Percentiles rank a stretch among this genome's conserved stretches.
phyloP scores from a whole-genome alignment of 768 basidiomycete species.

The Galerina sulciceps region DNA sequence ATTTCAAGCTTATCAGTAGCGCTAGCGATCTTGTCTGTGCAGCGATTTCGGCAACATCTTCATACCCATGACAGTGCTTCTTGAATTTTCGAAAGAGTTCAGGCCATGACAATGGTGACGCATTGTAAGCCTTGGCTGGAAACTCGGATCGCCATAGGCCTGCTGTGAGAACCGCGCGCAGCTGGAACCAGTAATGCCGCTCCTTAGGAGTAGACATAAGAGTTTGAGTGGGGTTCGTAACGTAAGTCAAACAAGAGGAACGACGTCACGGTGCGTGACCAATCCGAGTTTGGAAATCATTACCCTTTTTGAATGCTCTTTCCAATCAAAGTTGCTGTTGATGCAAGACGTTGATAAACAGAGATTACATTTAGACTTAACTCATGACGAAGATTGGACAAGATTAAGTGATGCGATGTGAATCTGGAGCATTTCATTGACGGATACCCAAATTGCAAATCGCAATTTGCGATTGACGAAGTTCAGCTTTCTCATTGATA shows the following conservation, averaged over 20 bases:
- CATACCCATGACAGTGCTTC: conserved; percentile 73
- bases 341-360: too few species aligned
- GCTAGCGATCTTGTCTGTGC: conserved; percentile 69
- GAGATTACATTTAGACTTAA: too few species aligned
- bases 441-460: too few species aligned
- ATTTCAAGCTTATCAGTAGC: conserved; percentile 53
- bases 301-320: background rate
- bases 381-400: too few species aligned
- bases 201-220: conserved; percentile 55
- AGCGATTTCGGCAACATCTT: conserved; percentile 67
- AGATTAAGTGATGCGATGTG: too few species aligned
- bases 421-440: too few species aligned
- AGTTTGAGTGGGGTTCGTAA: background rate
- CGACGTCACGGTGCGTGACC: background rate
- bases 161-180: conserved; percentile 69
- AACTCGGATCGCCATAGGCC: conserved; percentile 70
- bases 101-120: conserved; percentile 64
- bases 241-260: background rate
- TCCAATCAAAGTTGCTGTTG: too few species aligned
- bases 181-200: conserved; percentile 78
- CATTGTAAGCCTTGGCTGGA: conserved; percentile 67
- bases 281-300: background rate
- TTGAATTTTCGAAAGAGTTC: conserved; percentile 86
- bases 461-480: too few species aligned
- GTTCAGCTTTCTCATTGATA: too few species aligned